Evolutionary conservation across 768 basidiomycete species (phyloP).

Genomic region (Hypholoma sublateritium): DNA sequence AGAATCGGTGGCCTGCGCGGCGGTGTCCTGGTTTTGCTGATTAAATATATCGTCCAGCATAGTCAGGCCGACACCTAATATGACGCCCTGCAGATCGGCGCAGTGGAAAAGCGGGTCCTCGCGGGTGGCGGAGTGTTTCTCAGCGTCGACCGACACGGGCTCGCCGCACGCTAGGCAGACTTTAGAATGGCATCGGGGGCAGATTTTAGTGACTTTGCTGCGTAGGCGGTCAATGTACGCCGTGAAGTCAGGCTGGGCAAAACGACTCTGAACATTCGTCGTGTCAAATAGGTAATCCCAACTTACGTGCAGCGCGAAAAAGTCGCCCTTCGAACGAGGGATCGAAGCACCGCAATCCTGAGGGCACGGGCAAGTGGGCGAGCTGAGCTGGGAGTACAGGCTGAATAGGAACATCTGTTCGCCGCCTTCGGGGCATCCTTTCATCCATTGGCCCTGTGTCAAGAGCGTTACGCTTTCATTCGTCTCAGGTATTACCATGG

Average conservation of each 20-base stretch:
- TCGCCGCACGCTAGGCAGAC: constrained; percentile 83
- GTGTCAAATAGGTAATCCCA: not conserved
- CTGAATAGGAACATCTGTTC: constrained; percentile 89
- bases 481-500: constrained; percentile 38
- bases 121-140: constrained; percentile 38
- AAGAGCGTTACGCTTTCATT: constrained; percentile 61
- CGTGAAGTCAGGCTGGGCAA: constrained; percentile 64
- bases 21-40: constrained; percentile 46
- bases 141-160: constrained; percentile 42
- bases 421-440: constrained; percentile 90
- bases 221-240: constrained; percentile 67
- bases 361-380: constrained; percentile 68
- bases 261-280: constrained; percentile 13
- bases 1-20: constrained; percentile 29
- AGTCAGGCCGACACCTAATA: constrained; percentile 86
- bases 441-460: constrained; percentile 95
- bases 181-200: constrained; percentile 57
- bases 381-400: constrained; percentile 73
- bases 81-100: constrained; percentile 83
- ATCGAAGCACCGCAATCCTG: constrained; percentile 68
- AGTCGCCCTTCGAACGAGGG: constrained; percentile 68
- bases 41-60: constrained; percentile 79
- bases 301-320: constrained; percentile 82
- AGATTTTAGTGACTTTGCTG: constrained; percentile 56
- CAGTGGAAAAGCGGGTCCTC: constrained; percentile 82